A percentile compares a stretch with the other conserved stretches of the same genome.
Conservation (phyloP, 768 basidiomycete species). For the Lanmaoa pseudosensibilis region DNA sequence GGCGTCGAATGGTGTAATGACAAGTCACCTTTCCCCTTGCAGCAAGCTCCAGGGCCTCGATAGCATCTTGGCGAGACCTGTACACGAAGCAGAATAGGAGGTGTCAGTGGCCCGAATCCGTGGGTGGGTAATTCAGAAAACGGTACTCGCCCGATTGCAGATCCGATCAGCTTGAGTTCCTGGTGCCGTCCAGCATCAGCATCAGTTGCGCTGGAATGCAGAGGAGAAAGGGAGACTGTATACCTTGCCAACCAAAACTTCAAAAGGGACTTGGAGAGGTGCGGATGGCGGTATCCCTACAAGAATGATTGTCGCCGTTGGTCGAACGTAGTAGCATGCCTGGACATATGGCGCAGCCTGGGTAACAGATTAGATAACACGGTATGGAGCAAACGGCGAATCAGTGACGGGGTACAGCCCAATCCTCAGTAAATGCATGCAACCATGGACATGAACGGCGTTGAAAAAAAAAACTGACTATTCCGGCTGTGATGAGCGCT, state of each 20-base stretch:
- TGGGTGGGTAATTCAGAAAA: neutral
- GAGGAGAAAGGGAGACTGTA: neutral
- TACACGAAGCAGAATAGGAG: neutral
- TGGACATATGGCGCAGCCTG: slow-evolving; percentile 41
- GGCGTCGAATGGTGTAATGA: slow-evolving; percentile 21
- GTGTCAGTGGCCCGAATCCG: neutral
- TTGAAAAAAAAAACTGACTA: slow-evolving; percentile 10
- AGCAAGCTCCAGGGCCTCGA: slow-evolving; percentile 47
- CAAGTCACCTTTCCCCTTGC: slow-evolving; percentile 42
- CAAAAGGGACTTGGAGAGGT: slow-evolving; percentile 31
- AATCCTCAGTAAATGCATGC: neutral
- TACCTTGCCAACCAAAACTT: slow-evolving; percentile 32
- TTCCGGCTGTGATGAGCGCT: slow-evolving; percentile 24
- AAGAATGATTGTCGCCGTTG: slow-evolving; percentile 40
- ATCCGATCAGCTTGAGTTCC: slow-evolving; percentile 26
- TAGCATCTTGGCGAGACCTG: slow-evolving; percentile 45
- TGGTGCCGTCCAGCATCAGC: neutral
- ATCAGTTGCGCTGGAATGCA: neutral
- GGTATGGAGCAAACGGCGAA: neutral
- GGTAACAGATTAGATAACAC: neutral
- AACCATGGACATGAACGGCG: neutral
- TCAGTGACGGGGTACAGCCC: neutral
- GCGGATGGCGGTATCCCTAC: slow-evolving; percentile 40
- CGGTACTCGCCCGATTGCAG: slow-evolving; percentile 18
- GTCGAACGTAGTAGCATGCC: slow-evolving; percentile 46